Evolutionary conservation across 129 eudicot genomes (phyloP).

Genomic region (Lactuca sativa): DNA sequence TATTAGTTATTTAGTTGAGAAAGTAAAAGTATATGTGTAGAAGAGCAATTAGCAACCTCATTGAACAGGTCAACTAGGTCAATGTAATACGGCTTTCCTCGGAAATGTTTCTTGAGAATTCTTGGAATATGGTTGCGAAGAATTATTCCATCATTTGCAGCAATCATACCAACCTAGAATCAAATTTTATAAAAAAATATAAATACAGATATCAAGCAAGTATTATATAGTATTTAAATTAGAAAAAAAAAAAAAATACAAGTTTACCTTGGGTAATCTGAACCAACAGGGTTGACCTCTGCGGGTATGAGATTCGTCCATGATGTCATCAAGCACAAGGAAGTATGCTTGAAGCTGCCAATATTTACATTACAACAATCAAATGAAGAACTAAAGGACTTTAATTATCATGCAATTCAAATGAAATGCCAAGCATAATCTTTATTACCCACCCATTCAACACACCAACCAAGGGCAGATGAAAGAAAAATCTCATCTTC

Average conservation of each 20-base stretch:
- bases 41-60: constrained; percentile 47
- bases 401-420: too few relatives aligned
- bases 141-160: constrained; percentile 79
- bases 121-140: constrained; percentile 89
- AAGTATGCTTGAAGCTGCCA: constrained; percentile 91
- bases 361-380: constrained; percentile 8
- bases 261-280: constrained; percentile 71
- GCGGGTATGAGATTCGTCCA: constrained; percentile 85
- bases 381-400: not conserved
- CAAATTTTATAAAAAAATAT: constrained; percentile 22
- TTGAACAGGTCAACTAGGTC: constrained; percentile 80
- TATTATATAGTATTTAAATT: too few relatives aligned
- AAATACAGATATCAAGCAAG: constrained; percentile 8
- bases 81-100: constrained; percentile 69
- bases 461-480: constrained; percentile 82
- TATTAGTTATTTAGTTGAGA: not conserved
- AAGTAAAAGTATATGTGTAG: too few relatives aligned
- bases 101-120: constrained; percentile 82
- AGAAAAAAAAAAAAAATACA: not conserved
- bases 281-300: constrained; percentile 97
- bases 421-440: not conserved
- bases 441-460: constrained; percentile 69
- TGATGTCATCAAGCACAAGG: constrained; percentile 92
- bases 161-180: constrained; percentile 90
- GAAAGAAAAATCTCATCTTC: constrained; percentile 74